These are phyloP conservation scores for Aegilops bicornis DNA, from an alignment of 176 grass and related monocot genomes.

Conservation along the genomic window DNA sequence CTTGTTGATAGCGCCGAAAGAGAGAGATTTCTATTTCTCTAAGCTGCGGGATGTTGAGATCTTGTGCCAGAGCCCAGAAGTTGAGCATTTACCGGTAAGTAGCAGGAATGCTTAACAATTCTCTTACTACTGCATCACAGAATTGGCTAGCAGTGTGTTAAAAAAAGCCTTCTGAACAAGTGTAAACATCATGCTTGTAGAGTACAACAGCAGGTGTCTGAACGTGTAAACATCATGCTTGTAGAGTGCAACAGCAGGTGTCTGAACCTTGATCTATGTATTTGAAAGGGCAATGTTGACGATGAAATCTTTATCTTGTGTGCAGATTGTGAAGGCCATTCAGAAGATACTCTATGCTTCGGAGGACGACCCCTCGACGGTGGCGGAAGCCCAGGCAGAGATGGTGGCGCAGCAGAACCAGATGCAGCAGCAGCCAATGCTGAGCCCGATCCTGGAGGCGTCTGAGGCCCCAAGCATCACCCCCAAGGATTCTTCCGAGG, in stretches of 20 bases:
- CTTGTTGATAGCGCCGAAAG: conserved; percentile 89
- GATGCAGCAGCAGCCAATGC: conserved; percentile 25
- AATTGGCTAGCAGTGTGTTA: too few species aligned
- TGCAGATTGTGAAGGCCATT: conserved; percentile 64
- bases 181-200: too few species aligned
- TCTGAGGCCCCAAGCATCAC: conserved; percentile 10
- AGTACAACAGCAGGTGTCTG: too few species aligned
- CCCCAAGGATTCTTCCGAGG: conserved; percentile 1
- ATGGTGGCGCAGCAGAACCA: conserved; percentile 44
- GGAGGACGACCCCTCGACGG: conserved; percentile 44
- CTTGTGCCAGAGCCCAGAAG: conserved; percentile 70
- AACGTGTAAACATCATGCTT: neutral
- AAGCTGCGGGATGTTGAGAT: conserved; percentile 95
- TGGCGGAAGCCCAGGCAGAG: conserved; percentile 63
- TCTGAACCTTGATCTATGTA: neutral
- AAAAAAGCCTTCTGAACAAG: too few species aligned
- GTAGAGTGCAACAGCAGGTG: neutral
- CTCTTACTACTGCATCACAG: too few species aligned
- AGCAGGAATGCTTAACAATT: neutral
- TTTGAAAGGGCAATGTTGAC: neutral
- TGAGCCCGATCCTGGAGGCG: conserved; percentile 60
- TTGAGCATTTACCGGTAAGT: conserved; percentile 68
- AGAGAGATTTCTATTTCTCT: conserved; percentile 95
- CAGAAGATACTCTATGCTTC: conserved; percentile 77
- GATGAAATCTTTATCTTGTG: neutral